phyloP scores from a whole-genome alignment of 129 eudicot species.

The Centrapalus pauciflorus region DNA sequence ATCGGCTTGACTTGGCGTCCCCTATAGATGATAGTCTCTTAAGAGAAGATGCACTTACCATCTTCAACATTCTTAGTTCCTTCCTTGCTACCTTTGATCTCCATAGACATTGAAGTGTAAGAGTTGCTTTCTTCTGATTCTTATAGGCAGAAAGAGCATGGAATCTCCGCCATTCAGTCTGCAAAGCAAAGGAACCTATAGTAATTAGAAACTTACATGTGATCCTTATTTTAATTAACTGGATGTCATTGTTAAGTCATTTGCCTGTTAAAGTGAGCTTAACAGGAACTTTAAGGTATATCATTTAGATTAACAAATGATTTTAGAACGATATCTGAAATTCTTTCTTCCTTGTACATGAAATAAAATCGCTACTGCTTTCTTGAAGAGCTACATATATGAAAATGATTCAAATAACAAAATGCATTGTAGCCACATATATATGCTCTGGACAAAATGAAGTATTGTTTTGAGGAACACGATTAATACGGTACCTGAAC shows the following conservation, averaged over 20 bases:
- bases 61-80: slow-evolving; percentile 72
- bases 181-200: slow-evolving; percentile 21
- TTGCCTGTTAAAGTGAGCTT: not conserved
- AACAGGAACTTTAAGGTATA: not conserved
- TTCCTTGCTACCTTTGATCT: slow-evolving; percentile 86
- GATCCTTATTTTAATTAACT: not conserved
- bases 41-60: slow-evolving; percentile 43
- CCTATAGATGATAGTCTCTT: too few relatives aligned
- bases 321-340: not conserved
- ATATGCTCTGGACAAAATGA: not conserved
- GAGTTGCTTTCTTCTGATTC: slow-evolving; percentile 56
- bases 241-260: not conserved
- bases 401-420: not conserved
- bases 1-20: too few relatives aligned
- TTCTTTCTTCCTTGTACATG: not conserved
- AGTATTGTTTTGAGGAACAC: not conserved
- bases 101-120: slow-evolving; percentile 94
- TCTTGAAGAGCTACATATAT: not conserved
- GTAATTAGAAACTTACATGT: not conserved
- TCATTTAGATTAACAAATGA: not conserved
- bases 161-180: slow-evolving; percentile 84
- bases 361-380: too few relatives aligned
- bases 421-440: not conserved
- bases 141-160: slow-evolving; percentile 61
- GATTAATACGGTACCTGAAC: slow-evolving; percentile 56